Base-by-base conservation (phyloP, 2,329 filamentous ascomycete genomes). In the Didymella glomerata region DNA sequence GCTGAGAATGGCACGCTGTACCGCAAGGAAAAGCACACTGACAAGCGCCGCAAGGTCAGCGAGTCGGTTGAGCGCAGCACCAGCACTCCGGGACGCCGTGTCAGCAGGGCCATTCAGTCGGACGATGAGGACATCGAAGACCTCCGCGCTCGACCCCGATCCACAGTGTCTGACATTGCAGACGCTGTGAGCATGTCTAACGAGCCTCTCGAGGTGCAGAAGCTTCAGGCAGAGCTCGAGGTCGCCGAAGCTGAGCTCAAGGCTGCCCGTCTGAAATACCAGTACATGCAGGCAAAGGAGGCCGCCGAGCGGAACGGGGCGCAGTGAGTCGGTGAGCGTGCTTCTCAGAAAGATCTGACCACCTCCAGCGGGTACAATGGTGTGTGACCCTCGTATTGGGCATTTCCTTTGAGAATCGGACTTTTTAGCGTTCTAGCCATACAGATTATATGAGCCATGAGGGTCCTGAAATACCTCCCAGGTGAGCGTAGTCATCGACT, bases 181-280 rank as follows among this genome's bases (percentile, higher is more conserved):
- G 49, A 63, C 20, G 34, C 52, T 4, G 50, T 62, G 14, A 48
- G 60, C 8, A 45, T 54, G 3, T 66, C 65, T 18, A 60, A 56
- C 10, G 61, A 69, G 50, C 61, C 68, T 16, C 55, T 73, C 16
- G 65, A 63, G 6, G 67, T 69, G 1, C 67, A 70, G 57, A 65
- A 66, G 48, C 55, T 76, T 1, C 64, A 73, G 51, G 68, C 68
- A 9, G 67, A 76, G 48, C 41, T 76, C 9, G 69, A 74, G 30
- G 56, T 71, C n/a, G 72, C 71, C 2, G 71, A 76, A 49, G 72
- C 72, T 8, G 72, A 76, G 56, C 65, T 76, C 18, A 67, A 64
- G 42, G 60, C 69, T 45, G 66, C 68, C 7, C 66, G 68, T 13
- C 46, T 72, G 11, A 69, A 64, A 48, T 63, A 66, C 14, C 53